Evolutionary conservation across 805 yeast species (phyloP).

Genomic region (Blastobotrys chiropterorum): DNA sequence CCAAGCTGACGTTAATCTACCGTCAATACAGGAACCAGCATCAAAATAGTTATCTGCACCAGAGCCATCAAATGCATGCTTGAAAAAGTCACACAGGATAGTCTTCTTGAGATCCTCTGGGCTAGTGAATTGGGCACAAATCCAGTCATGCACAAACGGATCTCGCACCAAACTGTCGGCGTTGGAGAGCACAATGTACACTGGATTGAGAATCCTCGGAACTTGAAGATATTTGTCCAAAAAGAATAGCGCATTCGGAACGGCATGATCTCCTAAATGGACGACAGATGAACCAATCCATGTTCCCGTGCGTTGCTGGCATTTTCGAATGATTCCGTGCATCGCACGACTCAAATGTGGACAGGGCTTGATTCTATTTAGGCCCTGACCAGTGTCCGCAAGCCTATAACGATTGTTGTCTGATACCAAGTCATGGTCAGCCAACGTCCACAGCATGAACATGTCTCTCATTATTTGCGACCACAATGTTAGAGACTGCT

Average conservation of each 20-base stretch:
- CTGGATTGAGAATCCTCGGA: constrained; percentile 69
- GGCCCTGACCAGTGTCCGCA: constrained; percentile 74
- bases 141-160: constrained; percentile 42
- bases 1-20: constrained; percentile 76
- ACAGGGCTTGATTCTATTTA: constrained; percentile 69
- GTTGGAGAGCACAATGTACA: constrained; percentile 50
- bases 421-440: constrained; percentile 64
- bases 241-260: constrained; percentile 75
- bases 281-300: constrained; percentile 82
- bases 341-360: constrained; percentile 63
- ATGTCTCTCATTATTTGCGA: constrained; percentile 70
- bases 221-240: constrained; percentile 76
- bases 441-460: constrained; percentile 70
- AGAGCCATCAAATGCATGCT: constrained; percentile 65
- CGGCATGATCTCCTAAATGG: constrained; percentile 78
- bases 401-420: constrained; percentile 45
- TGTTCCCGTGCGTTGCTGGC: constrained; percentile 52
- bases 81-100: constrained; percentile 46
- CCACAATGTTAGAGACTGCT: constrained; percentile 72
- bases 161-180: constrained; percentile 51
- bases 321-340: constrained; percentile 62
- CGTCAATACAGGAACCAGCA: constrained; percentile 82
- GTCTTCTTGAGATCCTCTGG: constrained; percentile 44
- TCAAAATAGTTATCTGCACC: constrained; percentile 81
- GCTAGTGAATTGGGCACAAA: constrained; percentile 52